Percentiles rank a stretch among this genome's conserved stretches.
These are phyloP conservation scores for Candida chauliodis DNA, from an alignment of 805 yeast genomes.

Conservation along the genomic window DNA sequence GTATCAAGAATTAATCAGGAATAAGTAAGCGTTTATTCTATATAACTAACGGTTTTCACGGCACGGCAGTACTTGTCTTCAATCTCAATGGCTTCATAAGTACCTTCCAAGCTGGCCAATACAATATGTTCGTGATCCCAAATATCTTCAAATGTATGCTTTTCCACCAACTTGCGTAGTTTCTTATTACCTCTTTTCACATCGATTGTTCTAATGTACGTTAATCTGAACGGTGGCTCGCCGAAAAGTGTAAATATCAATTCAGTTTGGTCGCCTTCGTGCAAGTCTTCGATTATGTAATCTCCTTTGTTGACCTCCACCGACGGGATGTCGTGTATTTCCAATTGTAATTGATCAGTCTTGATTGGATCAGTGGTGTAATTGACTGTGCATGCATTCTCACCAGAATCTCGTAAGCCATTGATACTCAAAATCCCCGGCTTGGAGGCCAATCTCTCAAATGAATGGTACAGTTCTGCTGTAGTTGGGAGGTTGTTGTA, in stretches of 20 bases:
- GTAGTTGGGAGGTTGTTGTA: conserved; percentile 62
- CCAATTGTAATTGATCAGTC: conserved; percentile 26
- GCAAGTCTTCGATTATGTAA: conserved; percentile 71
- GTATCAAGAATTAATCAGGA: conserved; percentile 7
- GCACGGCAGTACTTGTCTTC: conserved; percentile 73
- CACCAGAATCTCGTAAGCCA: conserved; percentile 69
- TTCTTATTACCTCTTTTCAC: conserved; percentile 23
- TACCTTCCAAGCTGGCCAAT: conserved; percentile 82
- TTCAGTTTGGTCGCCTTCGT: conserved; percentile 93
- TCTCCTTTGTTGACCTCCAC: conserved; percentile 85
- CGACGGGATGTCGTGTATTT: conserved; percentile 54
- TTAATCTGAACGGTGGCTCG: conserved; percentile 83
- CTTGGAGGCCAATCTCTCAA: conserved; percentile 70
- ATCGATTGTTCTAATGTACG: conserved; percentile 69
- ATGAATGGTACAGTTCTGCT: conserved; percentile 47
- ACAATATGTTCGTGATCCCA: conserved; percentile 66
- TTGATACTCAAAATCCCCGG: conserved; percentile 73
- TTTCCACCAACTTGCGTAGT: conserved; percentile 36
- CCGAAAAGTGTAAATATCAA: conserved; percentile 80
- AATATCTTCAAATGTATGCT: conserved; percentile 67
- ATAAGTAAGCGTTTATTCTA: conserved; percentile 6
- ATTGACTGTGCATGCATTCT: conserved; percentile 67
- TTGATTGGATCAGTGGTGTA: conserved; percentile 37
- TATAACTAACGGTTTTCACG: conserved; percentile 5
- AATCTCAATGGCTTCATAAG: conserved; percentile 89